Conservation (phyloP, 768 basidiomycete genomes). For the Trametes maxima region DNA sequence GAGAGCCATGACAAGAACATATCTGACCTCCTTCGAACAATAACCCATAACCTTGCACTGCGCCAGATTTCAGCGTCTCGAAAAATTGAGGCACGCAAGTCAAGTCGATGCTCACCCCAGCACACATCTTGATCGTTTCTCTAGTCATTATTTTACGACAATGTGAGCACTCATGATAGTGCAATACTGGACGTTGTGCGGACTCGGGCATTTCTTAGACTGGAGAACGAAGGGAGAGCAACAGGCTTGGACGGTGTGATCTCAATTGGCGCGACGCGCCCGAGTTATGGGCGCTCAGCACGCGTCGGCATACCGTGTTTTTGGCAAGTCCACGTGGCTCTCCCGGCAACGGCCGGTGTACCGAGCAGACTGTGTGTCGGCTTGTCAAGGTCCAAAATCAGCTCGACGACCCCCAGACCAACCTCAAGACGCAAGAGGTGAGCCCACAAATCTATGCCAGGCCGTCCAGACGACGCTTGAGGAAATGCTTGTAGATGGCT, state of each 20-base stretch:
- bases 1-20: not conserved
- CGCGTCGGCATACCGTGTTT: conserved; percentile 1
- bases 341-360: conserved; percentile 6
- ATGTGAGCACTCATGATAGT: conserved; percentile 5
- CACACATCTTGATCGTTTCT: conserved; percentile 15
- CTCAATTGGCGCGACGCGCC: not conserved
- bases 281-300: not conserved
- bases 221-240: not conserved
- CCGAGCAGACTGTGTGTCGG: conserved; percentile 10
- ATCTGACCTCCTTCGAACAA: conserved; percentile 14
- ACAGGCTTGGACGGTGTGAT: not conserved
- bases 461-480: conserved; percentile 15
- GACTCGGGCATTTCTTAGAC: not conserved
- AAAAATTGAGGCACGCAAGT: not conserved
- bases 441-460: conserved; percentile 21
- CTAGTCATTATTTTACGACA: not conserved
- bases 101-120: conserved; percentile 2
- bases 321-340: conserved; percentile 7
- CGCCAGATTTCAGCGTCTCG: not conserved
- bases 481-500: conserved; percentile 5
- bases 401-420: conserved; percentile 30
- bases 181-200: not conserved
- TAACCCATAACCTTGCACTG: conserved; percentile 21
- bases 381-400: conserved; percentile 12
- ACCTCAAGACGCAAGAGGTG: conserved; percentile 37